These are phyloP conservation scores for Priceomyces haplophilus DNA, from an alignment of 805 yeast species.

Conservation along the genomic window DNA sequence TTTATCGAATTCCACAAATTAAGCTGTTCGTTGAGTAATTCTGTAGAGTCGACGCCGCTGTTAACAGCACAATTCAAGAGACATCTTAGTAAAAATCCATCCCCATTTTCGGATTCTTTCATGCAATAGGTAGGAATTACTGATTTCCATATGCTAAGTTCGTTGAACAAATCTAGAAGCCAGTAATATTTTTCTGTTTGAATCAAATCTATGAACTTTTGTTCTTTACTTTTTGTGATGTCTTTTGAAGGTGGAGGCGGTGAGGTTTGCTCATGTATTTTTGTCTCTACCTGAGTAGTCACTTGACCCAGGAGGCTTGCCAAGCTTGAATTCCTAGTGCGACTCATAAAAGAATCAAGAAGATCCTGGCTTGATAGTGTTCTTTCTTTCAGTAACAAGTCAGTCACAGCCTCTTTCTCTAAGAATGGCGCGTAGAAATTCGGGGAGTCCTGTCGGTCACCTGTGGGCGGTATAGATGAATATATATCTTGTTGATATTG, in stretches of 20 bases:
- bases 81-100: slow-evolving; percentile 26
- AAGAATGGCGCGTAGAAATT: slow-evolving; percentile 11
- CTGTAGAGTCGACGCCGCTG: slow-evolving; percentile 7
- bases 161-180: slow-evolving; percentile 40
- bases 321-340: not conserved
- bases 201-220: slow-evolving; percentile 21
- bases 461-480: slow-evolving; percentile 11
- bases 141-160: slow-evolving; percentile 35
- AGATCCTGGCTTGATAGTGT: slow-evolving; percentile 9
- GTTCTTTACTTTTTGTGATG: slow-evolving; percentile 9
- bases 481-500: slow-evolving; percentile 23
- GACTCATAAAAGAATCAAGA: not conserved
- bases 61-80: slow-evolving; percentile 28
- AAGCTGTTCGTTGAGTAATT: slow-evolving; percentile 20
- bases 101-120: slow-evolving; percentile 11
- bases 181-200: slow-evolving; percentile 36
- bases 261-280: not conserved
- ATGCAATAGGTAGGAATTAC: slow-evolving; percentile 34
- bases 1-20: slow-evolving; percentile 19
- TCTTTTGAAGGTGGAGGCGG: not conserved
- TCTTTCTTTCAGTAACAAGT: slow-evolving; percentile 21
- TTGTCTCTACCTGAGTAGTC: not conserved
- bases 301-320: not conserved
- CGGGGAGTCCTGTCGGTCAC: not conserved
- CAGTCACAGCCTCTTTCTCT: slow-evolving; percentile 26